Evolutionary conservation across 148 eudicot genomes (phyloP).

Genomic region (Drosera capensis): DNA sequence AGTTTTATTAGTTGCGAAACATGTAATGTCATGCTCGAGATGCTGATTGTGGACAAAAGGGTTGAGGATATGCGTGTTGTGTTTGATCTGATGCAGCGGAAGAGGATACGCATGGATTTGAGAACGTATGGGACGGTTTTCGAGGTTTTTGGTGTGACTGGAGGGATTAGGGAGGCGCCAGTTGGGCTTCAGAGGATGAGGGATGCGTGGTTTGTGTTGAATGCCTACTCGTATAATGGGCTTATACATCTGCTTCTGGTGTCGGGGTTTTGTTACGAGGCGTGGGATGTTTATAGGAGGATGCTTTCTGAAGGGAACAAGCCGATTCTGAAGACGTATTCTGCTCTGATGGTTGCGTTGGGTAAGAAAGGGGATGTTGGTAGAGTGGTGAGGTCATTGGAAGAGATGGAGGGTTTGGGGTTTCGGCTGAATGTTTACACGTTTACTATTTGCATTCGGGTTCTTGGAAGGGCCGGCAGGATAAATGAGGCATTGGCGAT

Average conservation of each 20-base stretch:
- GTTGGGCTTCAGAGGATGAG: slow-evolving; percentile 52
- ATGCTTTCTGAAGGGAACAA: slow-evolving; percentile 52
- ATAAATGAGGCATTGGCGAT: slow-evolving; percentile 30
- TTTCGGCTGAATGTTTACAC: slow-evolving; percentile 85
- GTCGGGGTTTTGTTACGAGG: slow-evolving; percentile 61
- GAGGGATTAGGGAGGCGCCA: slow-evolving; percentile 69
- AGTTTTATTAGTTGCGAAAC: slow-evolving; percentile 54
- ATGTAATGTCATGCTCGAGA: slow-evolving; percentile 80
- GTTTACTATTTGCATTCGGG: slow-evolving; percentile 82
- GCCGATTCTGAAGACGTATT: slow-evolving; percentile 88
- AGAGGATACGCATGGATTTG: slow-evolving; percentile 68
- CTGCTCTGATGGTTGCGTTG: slow-evolving; percentile 90
- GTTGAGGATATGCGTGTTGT: slow-evolving; percentile 63
- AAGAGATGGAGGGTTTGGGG: slow-evolving; percentile 78
- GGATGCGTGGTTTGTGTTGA: slow-evolving; percentile 50
- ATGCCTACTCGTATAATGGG: slow-evolving; percentile 83
- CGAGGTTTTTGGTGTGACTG: slow-evolving; percentile 41
- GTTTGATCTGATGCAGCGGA: slow-evolving; percentile 84
- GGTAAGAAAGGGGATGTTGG: slow-evolving; percentile 76
- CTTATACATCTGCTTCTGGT: slow-evolving; percentile 68
- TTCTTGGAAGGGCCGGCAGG: slow-evolving; percentile 45
- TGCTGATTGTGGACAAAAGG: slow-evolving; percentile 38
- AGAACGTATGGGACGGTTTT: slow-evolving; percentile 72
- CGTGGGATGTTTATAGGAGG: slow-evolving; percentile 55
- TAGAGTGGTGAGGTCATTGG: slow-evolving; percentile 57